Base-by-base conservation (phyloP, 768 basidiomycete species). In the Gyrodon lividus region DNA sequence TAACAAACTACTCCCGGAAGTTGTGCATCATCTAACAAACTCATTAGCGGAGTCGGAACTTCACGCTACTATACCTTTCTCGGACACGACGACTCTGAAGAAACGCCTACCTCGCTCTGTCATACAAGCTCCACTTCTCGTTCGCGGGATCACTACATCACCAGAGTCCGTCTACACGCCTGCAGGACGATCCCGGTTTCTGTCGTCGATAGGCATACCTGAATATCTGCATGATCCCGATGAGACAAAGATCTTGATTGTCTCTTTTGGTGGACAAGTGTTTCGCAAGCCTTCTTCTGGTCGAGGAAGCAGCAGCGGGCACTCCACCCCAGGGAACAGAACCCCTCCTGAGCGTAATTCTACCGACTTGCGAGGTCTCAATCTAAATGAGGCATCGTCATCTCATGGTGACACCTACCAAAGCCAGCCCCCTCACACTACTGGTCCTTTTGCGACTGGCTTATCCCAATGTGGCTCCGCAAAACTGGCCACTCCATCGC, bases 251-350 rank as follows among this genome's bases (percentile, higher is more conserved):
- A 79, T 92, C 37, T 75, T 91, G 23, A 71, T 91, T 23, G 86
- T 92, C 6, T 90, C 88, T 1, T 92, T 92, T 60, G 89, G 89
- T 14, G 89, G 89, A 0, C 89, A 92, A 59, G 71, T 83, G 7
- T 84, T 91, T 65, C 79, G 77, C 48, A 76, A 74, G 45, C 83
- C 84, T 3, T 34, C 51, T 30, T 54, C 52, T 9, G 43, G 52
- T 37, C 48, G 48, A 28, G 17, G 31, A 22, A 76, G 71, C 51
- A 61, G 73, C 22, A 55, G 68, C 0, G 68, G 68, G 5, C 80
- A 79, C 59, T 65, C 66, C 10, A 63, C 60, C 2, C 70, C 68
- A 33, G 63, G 66, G 26, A 59, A 59, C 16, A 61, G 63, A 52
- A 55, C 24, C 24, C 31, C 10, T 63, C 59, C 22, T 28, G 17